Evolutionary conservation across 2,329 filamentous ascomycete genomes (phyloP).

Genomic region (Sarocladiaceae sp.): DNA sequence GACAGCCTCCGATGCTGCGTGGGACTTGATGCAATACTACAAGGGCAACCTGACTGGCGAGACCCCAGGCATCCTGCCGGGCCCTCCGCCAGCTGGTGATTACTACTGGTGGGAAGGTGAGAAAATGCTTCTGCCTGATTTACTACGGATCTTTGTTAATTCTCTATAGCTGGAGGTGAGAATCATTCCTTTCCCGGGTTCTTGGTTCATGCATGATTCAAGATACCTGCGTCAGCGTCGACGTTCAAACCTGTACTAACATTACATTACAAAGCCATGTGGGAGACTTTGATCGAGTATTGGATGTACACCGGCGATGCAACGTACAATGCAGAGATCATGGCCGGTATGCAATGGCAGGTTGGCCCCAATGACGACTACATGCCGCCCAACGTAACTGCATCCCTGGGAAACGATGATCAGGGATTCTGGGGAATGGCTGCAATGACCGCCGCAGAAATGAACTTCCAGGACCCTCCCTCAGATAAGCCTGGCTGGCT

Average conservation of each 20-base stretch:
- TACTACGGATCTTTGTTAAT: too few species aligned
- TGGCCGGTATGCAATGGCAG: slow-evolving; percentile 45
- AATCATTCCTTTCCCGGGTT: too few species aligned
- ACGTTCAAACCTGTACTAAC: not conserved
- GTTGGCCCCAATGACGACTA: slow-evolving; percentile 46
- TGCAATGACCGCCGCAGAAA: slow-evolving; percentile 54
- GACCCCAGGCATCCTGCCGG: slow-evolving; percentile 41
- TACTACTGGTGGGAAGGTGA: slow-evolving; percentile 68
- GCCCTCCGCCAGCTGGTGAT: slow-evolving; percentile 36
- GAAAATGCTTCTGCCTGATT: too few species aligned
- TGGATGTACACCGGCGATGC: slow-evolving; percentile 56
- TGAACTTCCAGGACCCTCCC: slow-evolving; percentile 49
- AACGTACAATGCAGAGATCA: slow-evolving; percentile 49
- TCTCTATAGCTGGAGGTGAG: too few species aligned
- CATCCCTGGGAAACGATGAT: slow-evolving; percentile 55
- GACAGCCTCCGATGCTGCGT: slow-evolving; percentile 32
- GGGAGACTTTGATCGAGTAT: slow-evolving; percentile 58
- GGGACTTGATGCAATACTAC: slow-evolving; percentile 41
- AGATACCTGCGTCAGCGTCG: too few species aligned
- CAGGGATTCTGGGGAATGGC: slow-evolving; percentile 63
- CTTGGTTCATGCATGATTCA: too few species aligned
- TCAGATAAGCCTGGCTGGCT: slow-evolving; percentile 45
- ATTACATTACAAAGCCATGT: slow-evolving; percentile 17
- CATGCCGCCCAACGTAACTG: slow-evolving; percentile 48
- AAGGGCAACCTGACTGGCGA: slow-evolving; percentile 37